Conservation (phyloP, 225 moss, liverwort and hornwort species). For the Physcomitrium patens region DNA sequence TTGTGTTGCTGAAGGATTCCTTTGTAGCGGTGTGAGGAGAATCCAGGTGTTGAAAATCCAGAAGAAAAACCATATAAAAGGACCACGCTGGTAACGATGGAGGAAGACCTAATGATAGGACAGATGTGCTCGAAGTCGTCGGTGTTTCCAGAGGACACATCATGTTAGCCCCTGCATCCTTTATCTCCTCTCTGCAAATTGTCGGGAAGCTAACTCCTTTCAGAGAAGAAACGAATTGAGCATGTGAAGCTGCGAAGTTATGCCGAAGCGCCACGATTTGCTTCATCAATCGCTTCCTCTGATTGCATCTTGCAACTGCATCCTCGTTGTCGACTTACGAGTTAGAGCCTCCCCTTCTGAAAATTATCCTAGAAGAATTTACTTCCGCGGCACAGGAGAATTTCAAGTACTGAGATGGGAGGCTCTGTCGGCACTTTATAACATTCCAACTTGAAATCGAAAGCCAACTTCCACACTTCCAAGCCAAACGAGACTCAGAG, state of each 20-base stretch:
- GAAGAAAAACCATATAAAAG: slow-evolving; percentile 42
- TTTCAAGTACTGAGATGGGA: too few relatives aligned
- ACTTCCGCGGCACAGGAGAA: too few relatives aligned
- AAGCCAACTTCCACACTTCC: background rate
- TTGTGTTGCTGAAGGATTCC: slow-evolving; percentile 40
- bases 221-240: too few relatives aligned
- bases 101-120: slow-evolving; percentile 43
- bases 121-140: slow-evolving; percentile 40
- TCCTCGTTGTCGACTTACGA: too few relatives aligned
- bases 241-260: too few relatives aligned
- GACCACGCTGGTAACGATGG: slow-evolving; percentile 48
- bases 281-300: too few relatives aligned
- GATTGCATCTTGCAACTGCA: too few relatives aligned
- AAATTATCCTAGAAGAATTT: too few relatives aligned
- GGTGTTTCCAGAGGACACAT: slow-evolving; percentile 43
- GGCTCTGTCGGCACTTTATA: background rate
- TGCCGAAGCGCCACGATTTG: too few relatives aligned
- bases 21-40: slow-evolving; percentile 44
- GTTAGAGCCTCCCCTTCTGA: too few relatives aligned
- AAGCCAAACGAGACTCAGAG: background rate
- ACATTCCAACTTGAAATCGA: background rate
- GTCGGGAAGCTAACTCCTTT: too few relatives aligned
- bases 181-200: slow-evolving; percentile 65
- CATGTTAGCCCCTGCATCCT: slow-evolving; percentile 39
- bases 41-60: slow-evolving; percentile 30